Base-by-base conservation (phyloP, 129 eudicot species). In the Tagetes patula region DNA sequence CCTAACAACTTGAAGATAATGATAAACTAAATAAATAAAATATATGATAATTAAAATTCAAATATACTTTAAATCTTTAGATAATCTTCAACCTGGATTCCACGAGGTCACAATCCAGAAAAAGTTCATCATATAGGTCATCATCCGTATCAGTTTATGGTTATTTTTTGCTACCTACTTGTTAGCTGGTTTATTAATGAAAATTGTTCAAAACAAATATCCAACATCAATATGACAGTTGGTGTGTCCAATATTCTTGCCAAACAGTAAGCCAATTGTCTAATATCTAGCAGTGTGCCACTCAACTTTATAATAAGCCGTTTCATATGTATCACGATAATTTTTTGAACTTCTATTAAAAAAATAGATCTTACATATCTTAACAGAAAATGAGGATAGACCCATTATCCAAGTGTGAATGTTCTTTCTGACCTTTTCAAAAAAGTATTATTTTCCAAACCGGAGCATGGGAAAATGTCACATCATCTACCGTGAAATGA, bases 331-430 rank as follows among this genome's bases (percentile, higher is more conserved):
- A 2, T 72, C 68, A 58, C 49, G 30, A 37, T 39, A 9, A 54
- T 39, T 70, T 71, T 65, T 54, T 55, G 65, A 11, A 53, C 53
- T 70, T 2, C 38, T 1, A 71, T 20, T 20, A 20, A 20, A 11
- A 71, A 40, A 40, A 54, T 58, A 60, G 31, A 58, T 58, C 32
- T 58, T 72, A 31, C 34, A 42, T 31, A 56, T 42, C 56, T 13
- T 12, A 55, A 43, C 33, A 71, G 55, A 72, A 58, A 42, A 31
- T 8, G 6, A 41, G 37, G 64, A 53, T 49, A 50, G 36, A 38
- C 36, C 37, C 74, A 58, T 5, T 4, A 56, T 12, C 55, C 56
- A 40, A 72, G 42, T 42, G 48, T 42, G 32, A 56, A 32, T 46
- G 3, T 56, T 40, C 9, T 38, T 12, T 56, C 1, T 56, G 12